Evolutionary conservation across 1,139 yeast species (phyloP), one percentile per base, ranked within the genome.

Genomic region (Diutina rugosa): DNA sequence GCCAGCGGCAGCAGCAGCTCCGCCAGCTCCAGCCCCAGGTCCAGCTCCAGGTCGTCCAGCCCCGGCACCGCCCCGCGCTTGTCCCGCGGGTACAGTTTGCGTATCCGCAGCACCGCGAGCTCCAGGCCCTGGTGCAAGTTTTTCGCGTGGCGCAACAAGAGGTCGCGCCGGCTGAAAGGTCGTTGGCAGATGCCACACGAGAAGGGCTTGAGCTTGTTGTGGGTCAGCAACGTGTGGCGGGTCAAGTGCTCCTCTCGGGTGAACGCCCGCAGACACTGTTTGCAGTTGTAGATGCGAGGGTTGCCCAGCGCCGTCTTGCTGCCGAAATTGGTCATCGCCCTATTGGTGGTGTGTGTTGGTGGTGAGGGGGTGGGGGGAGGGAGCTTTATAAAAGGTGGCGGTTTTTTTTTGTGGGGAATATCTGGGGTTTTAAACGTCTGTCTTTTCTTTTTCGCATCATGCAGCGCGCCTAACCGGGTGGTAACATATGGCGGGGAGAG

Each of bases 221-320:
- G 80, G 12, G 80, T 76, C 56, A 72, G 71, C 54, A 74, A 64
- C 18, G 76, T 70, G 60, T 76, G 80, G 58, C 80, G 65, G 21
- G 79, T 73, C 55, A 76, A 65, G 60, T 76, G 80, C 61, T 76
- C 80, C 62, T 76, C 80, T 59, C 80, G 64, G 28, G 79, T 76
- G 63, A 76, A 76, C 4, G 80, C 80, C 51, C 79, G 67, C 56
- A 72, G 67, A 61, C 80, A 76, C 57, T 73, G 72, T 49, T 67
- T 65, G 63, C 80, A 76, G 59, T 73, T 73, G 62, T 66, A 75
- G 44, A 76, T 68, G 55, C 80, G 65, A 26, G 79, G 72, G 61
- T 76, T 75, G 2, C 80, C 80, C 26, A 74, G 67, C 12, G 78
- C 69, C 6, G 80, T 76, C 60, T 74, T 74, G 54, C 77, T 69